Percentiles rank a stretch among this genome's conserved stretches.
Evolutionary conservation across 1,139 yeast species (phyloP).

Genomic region (Pichia cactophila): DNA sequence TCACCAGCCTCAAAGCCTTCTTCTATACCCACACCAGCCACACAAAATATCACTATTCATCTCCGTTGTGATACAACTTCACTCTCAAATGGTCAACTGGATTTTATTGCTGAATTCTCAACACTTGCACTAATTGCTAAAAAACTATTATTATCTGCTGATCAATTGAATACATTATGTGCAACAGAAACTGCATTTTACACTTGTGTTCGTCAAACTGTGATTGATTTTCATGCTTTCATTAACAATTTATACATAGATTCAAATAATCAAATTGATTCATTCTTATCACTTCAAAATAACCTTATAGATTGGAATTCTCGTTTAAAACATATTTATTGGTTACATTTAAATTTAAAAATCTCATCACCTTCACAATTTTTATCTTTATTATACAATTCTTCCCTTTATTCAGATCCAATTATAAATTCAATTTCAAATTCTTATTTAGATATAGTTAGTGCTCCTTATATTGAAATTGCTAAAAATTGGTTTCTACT

Average conservation of each 20-base stretch:
- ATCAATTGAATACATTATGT: not conserved
- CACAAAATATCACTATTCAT: not conserved
- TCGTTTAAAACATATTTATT: not conserved
- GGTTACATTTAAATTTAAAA: conserved; percentile 2
- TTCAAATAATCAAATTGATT: not conserved
- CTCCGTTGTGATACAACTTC: not conserved
- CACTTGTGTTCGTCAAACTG: not conserved
- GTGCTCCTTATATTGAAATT: conserved; percentile 1
- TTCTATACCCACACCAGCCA: not conserved
- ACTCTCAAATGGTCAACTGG: not conserved
- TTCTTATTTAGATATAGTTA: not conserved
- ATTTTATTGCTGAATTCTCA: conserved; percentile 2
- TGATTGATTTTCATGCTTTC: conserved; percentile 2
- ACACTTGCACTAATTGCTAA: conserved; percentile 6
- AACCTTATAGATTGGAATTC: not conserved
- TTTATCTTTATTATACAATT: conserved; percentile 6
- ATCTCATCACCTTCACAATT: not conserved
- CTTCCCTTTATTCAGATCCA: conserved; percentile 6
- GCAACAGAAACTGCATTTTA: not conserved
- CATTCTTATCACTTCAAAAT: not conserved
- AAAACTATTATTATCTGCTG: not conserved
- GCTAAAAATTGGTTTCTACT: not conserved
- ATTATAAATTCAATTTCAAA: conserved; percentile 1
- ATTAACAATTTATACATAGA: conserved; percentile 1
- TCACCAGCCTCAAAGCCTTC: not conserved